phyloP scores from a whole-genome alignment of 441 rosid species.

The Rhodomyrtus psidioides region DNA sequence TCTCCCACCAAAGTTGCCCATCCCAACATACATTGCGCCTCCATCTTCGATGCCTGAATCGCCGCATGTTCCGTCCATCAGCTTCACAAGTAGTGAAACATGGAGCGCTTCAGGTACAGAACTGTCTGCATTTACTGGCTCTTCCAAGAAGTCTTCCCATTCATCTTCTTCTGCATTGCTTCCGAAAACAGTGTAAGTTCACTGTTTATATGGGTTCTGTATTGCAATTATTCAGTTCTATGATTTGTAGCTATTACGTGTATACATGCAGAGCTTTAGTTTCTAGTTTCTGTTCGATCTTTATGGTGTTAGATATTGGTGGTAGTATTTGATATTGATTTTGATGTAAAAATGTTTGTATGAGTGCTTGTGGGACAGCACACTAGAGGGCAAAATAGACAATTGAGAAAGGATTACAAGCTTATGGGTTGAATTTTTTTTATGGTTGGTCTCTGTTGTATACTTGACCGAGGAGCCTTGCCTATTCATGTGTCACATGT shows the following conservation, averaged over 20 bases:
- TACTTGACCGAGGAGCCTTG: no score
- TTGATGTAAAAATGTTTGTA: not conserved
- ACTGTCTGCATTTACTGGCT: not conserved
- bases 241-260: not conserved
- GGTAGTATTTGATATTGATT: not conserved
- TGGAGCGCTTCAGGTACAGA: not conserved
- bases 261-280: not conserved
- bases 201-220: not conserved
- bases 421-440: not conserved
- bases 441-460: not conserved
- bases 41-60: not conserved
- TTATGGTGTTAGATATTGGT: not conserved
- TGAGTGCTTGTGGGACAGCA: not conserved
- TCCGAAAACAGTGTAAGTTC: not conserved
- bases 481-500: no score
- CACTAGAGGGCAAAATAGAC: not conserved
- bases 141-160: not conserved
- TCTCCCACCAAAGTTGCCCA: not conserved
- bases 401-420: not conserved
- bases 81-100: not conserved
- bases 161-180: not conserved
- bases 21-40: not conserved
- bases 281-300: not conserved
- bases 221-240: not conserved
- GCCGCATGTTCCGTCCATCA: not conserved